phyloP scores from a whole-genome alignment of 164 flowering plant genomes.

The Cinnamomum chago region DNA sequence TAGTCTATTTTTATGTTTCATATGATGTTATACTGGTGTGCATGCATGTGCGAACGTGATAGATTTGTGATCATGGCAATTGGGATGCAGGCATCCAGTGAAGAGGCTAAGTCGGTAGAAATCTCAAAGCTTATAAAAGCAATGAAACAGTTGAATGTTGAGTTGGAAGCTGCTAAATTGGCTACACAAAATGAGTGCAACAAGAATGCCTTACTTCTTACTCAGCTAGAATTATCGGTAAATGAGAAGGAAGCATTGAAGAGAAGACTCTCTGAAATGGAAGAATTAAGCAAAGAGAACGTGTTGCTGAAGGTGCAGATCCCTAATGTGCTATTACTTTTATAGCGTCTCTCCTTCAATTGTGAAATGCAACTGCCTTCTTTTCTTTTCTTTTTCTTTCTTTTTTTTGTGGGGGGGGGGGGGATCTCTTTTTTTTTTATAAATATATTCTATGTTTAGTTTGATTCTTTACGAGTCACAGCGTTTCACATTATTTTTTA shows the following conservation, averaged over 20 bases:
- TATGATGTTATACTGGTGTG: not conserved
- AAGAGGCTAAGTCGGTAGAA: constrained; percentile 67
- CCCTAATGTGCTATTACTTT: not conserved
- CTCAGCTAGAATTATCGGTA: constrained; percentile 54
- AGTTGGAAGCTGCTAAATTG: constrained; percentile 75
- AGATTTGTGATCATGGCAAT: not conserved
- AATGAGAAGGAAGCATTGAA: constrained; percentile 70
- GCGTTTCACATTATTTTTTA: too few relatives aligned
- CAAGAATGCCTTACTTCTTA: constrained; percentile 56
- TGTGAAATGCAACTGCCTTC: too few relatives aligned
- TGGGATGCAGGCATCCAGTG: constrained; percentile 64
- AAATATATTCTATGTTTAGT: too few relatives aligned
- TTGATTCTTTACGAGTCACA: too few relatives aligned
- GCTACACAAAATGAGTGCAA: constrained; percentile 59
- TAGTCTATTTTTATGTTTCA: too few relatives aligned
- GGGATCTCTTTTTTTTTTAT: too few relatives aligned
- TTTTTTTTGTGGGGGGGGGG: too few relatives aligned
- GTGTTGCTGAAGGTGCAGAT: constrained; percentile 50
- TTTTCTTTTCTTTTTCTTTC: too few relatives aligned
- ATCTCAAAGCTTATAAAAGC: constrained; percentile 65
- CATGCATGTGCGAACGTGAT: not conserved
- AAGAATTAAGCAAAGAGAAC: constrained; percentile 65
- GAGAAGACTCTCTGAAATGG: constrained; percentile 44
- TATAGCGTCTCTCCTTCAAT: too few relatives aligned
- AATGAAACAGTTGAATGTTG: constrained; percentile 50